Conservation (phyloP, 768 basidiomycete species). For the Sistotremastrum niveocremeum region DNA sequence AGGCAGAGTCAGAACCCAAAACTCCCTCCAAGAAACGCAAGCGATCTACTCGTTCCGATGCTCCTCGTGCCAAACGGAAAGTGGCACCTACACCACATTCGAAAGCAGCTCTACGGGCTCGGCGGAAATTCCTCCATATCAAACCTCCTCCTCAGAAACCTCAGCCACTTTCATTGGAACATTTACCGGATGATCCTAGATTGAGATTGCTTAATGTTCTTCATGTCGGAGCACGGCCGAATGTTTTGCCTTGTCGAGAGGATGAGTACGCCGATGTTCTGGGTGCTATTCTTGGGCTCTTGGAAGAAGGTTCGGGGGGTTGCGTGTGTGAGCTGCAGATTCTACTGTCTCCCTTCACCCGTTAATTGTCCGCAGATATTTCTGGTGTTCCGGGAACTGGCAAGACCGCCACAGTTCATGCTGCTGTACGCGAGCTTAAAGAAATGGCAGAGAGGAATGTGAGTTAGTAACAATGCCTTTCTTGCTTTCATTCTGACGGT, state of each 20-base stretch:
- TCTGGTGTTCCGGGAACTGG: conserved; percentile 98
- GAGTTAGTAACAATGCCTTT: conserved; percentile 13
- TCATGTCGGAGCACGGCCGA: conserved; percentile 88
- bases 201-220: conserved; percentile 79
- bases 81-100: conserved; percentile 67
- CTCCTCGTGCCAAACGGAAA: conserved; percentile 19
- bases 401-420: conserved; percentile 96
- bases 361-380: conserved; percentile 47
- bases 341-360: not conserved
- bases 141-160: conserved; percentile 19
- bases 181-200: conserved; percentile 66
- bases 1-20: conserved; percentile 23
- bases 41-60: conserved; percentile 14
- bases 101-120: conserved; percentile 46
- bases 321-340: conserved; percentile 66
- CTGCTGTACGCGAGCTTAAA: conserved; percentile 79
- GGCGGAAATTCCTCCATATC: conserved; percentile 21
- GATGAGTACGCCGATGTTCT: conserved; percentile 71
- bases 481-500: not conserved
- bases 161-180: conserved; percentile 25
- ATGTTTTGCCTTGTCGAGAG: conserved; percentile 78
- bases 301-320: conserved; percentile 89
- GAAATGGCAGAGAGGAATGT: conserved; percentile 76
- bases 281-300: conserved; percentile 62
- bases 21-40: conserved; percentile 48